Percentiles rank a stretch among this genome's conserved stretches.
Conservation (phyloP, 1,284 basidiomycete species). For the Heterobasidion occidentale region DNA sequence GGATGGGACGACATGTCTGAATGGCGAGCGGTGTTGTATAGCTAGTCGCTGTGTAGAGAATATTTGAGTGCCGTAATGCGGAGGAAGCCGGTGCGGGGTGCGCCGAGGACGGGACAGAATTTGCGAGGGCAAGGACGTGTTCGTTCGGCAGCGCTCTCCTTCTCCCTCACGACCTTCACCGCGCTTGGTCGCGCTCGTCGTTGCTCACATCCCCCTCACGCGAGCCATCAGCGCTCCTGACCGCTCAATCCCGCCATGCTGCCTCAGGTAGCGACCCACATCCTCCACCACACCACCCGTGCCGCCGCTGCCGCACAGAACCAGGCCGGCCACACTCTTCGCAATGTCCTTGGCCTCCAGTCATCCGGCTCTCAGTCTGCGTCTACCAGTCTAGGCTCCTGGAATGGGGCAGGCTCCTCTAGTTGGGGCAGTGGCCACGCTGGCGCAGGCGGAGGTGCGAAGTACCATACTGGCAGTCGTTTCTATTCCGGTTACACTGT, state of each 20-base stretch:
- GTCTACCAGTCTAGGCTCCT: slow-evolving; percentile 26
- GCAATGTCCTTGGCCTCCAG: slow-evolving; percentile 68
- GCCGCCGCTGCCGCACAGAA: slow-evolving; percentile 68
- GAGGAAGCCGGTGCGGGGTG: too few species aligned
- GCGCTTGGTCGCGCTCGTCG: neutral
- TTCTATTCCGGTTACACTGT: slow-evolving; percentile 58
- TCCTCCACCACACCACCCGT: slow-evolving; percentile 66
- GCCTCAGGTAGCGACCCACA: slow-evolving; percentile 70
- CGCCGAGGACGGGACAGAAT: neutral
- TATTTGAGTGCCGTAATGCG: too few species aligned
- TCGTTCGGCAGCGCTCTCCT: neutral
- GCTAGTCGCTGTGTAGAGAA: neutral
- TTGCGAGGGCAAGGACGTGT: neutral
- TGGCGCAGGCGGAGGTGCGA: slow-evolving; percentile 52
- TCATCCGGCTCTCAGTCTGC: slow-evolving; percentile 29
- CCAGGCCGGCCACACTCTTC: slow-evolving; percentile 54
- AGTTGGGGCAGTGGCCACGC: slow-evolving; percentile 49
- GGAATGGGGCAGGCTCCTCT: slow-evolving; percentile 45
- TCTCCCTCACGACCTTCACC: neutral
- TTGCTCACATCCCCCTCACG: neutral
- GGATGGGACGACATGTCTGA: slow-evolving; percentile 11
- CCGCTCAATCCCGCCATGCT: slow-evolving; percentile 39
- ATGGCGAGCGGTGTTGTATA: neutral
- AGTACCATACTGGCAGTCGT: slow-evolving; percentile 59
- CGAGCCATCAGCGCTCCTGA: slow-evolving; percentile 3